Evolutionary conservation across 208 protist species (phyloP).

Genomic region (Trypanosoma cruzi): DNA sequence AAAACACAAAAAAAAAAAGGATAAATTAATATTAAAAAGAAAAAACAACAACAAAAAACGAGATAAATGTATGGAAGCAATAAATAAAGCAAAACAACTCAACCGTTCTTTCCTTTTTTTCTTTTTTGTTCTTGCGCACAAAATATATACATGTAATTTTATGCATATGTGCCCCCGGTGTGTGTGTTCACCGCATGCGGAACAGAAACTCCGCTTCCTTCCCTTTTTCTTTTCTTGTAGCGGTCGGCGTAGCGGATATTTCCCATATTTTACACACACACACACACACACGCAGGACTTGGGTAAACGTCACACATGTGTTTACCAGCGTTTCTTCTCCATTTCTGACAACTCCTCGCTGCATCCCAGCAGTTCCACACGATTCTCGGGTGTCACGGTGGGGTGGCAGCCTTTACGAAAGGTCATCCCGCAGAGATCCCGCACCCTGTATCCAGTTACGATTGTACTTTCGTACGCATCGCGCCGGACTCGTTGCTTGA

Average conservation of each 20-base stretch:
- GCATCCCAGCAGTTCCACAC: constrained; percentile 32
- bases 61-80: too few relatives aligned
- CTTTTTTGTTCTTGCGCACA: background rate
- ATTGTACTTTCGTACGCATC: constrained; percentile 35
- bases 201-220: background rate
- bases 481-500: constrained; percentile 74
- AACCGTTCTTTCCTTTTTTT: too few relatives aligned
- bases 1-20: background rate
- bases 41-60: background rate
- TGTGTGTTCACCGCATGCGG: background rate
- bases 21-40: background rate
- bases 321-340: constrained; percentile 16
- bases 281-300: background rate
- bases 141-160: background rate
- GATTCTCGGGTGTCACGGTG: background rate
- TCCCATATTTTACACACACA: background rate
- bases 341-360: background rate
- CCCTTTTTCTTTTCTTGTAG: background rate
- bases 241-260: background rate
- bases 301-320: background rate
- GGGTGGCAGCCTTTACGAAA: constrained; percentile 57
- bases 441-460: constrained; percentile 55
- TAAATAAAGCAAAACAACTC: too few relatives aligned
- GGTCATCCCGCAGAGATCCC: constrained; percentile 65
- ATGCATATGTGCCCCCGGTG: background rate